Conservation (phyloP, 2,329 filamentous ascomycete genomes). For the Aspergillus melleus region DNA sequence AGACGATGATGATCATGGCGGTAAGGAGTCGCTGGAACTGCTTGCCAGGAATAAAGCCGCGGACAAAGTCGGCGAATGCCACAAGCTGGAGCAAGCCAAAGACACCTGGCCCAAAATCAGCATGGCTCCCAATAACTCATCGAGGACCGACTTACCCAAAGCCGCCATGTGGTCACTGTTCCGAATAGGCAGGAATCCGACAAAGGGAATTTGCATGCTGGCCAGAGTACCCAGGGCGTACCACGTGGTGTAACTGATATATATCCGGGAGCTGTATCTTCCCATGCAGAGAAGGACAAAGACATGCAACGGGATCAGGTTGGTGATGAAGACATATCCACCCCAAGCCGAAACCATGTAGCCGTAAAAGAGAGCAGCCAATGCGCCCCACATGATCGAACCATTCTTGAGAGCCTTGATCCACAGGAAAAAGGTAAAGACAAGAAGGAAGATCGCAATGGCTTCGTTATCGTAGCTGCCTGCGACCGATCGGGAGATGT, state of each 20-base stretch:
- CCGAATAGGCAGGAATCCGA: slow-evolving; percentile 92
- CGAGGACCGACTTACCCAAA: slow-evolving; percentile 62
- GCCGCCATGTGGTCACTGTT: slow-evolving; percentile 99
- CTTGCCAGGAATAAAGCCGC: slow-evolving; percentile 81
- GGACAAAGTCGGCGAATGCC: slow-evolving; percentile 86
- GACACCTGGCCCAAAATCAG: slow-evolving; percentile 61
- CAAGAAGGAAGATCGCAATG: slow-evolving; percentile 96
- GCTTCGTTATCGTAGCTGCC: slow-evolving; percentile 99
- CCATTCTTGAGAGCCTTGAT: slow-evolving; percentile 97
- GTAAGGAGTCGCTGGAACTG: slow-evolving; percentile 92
- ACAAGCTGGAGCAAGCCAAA: slow-evolving; percentile 95
- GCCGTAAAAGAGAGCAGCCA: slow-evolving; percentile 94
- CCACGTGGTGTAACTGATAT: slow-evolving; percentile 98
- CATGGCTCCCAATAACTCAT: not conserved
- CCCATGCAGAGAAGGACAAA: slow-evolving; percentile 97
- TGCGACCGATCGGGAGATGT: slow-evolving; percentile 96
- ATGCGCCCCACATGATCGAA: slow-evolving; percentile 92
- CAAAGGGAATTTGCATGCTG: slow-evolving; percentile 99
- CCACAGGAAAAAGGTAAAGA: slow-evolving; percentile 99
- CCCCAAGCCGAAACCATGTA: slow-evolving; percentile 99
- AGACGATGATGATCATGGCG: slow-evolving; percentile 70
- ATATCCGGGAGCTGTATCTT: slow-evolving; percentile 87
- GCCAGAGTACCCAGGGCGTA: slow-evolving; percentile 93
- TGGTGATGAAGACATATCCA: slow-evolving; percentile 99
- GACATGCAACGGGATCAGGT: slow-evolving; percentile 88